These are phyloP conservation scores for Mucuna pruriens DNA, from an alignment of 306 rosid genomes.

Conservation along the genomic window DNA sequence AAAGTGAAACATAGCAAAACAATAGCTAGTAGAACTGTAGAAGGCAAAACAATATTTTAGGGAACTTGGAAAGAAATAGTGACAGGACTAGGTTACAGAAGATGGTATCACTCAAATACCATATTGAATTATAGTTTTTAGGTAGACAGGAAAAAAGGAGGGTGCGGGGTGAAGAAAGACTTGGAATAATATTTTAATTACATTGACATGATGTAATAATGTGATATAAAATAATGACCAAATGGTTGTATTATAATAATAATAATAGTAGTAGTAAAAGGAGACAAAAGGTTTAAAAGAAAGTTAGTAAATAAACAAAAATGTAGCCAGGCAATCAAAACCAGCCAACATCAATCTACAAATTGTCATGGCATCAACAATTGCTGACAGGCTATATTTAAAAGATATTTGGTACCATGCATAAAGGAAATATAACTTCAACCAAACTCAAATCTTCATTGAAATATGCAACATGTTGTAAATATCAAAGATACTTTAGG, in stretches of 20 bases:
- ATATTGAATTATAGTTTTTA: no score
- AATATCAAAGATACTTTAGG: no score
- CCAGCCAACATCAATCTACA: conserved; percentile 4
- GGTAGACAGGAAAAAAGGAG: background rate
- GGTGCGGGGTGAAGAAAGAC: background rate
- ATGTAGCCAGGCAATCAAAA: background rate
- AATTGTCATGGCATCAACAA: conserved; percentile 2
- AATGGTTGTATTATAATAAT: background rate
- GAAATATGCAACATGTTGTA: conserved; percentile 14
- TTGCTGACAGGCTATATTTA: background rate
- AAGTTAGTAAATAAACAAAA: conserved; percentile 3
- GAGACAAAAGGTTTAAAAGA: background rate
- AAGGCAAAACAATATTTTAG: no score
- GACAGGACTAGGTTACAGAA: background rate
- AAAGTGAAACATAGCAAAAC: background rate
- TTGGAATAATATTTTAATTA: background rate
- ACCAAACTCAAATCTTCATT: conserved; percentile 2
- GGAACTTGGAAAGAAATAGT: no score
- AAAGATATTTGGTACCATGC: background rate
- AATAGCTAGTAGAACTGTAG: background rate
- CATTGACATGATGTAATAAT: background rate
- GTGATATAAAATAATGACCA: background rate
- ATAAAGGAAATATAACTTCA: background rate
- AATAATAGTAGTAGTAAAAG: no score
- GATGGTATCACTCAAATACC: background rate